These are phyloP conservation scores for Rauvolfia tetraphylla DNA, from an alignment of 257 asterid species.

Conservation along the genomic window DNA sequence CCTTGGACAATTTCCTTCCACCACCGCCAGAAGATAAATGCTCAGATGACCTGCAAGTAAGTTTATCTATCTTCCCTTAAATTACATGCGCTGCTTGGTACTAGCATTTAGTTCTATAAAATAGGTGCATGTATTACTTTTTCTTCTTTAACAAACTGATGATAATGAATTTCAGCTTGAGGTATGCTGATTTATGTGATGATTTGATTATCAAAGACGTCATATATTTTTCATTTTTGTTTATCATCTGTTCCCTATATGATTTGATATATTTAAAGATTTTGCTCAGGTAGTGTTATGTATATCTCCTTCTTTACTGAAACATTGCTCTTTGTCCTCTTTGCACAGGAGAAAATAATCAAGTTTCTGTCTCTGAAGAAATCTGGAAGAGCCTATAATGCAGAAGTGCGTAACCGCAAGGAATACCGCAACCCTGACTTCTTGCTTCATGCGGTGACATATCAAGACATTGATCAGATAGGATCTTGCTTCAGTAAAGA, in stretches of 20 bases:
- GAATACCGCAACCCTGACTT: constrained; percentile 96
- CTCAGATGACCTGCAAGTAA: constrained; percentile 86
- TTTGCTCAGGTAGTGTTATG: not conserved
- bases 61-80: constrained; percentile 22
- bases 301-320: constrained; percentile 8
- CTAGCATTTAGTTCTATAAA: not conserved
- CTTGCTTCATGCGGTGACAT: constrained; percentile 93
- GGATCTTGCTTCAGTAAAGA: constrained; percentile 93
- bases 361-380: constrained; percentile 68
- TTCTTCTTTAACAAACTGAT: not conserved
- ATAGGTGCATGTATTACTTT: not conserved
- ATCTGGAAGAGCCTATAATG: constrained; percentile 78
- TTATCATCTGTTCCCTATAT: not conserved
- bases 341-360: constrained; percentile 56
- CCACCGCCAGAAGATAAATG: constrained; percentile 71
- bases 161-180: not conserved
- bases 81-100: not conserved
- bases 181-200: not conserved
- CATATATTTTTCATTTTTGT: not conserved
- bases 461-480: constrained; percentile 88
- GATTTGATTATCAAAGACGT: not conserved
- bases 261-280: not conserved
- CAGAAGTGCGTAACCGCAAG: constrained; percentile 93
- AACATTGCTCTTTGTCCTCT: constrained; percentile 15
- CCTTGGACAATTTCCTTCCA: constrained; percentile 65